Evolutionary conservation across 306 rosid genomes (phyloP).

Genomic region (Luffa acutangula): DNA sequence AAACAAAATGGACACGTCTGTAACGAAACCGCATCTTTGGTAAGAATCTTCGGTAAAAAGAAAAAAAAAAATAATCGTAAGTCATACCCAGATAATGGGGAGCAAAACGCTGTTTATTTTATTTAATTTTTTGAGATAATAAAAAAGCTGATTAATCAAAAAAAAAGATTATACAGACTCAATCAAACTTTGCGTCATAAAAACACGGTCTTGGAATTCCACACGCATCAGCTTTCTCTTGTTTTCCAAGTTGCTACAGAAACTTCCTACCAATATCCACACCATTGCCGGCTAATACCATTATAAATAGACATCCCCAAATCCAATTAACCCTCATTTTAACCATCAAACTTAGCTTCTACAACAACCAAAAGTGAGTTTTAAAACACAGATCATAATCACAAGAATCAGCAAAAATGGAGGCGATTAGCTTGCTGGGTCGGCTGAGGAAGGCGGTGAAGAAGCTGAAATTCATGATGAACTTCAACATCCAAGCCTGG

Average conservation of each 20-base stretch:
- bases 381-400: too few relatives aligned
- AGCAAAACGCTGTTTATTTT: not conserved
- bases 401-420: constrained; percentile 8
- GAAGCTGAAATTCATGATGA: constrained; percentile 40
- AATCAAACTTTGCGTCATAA: not conserved
- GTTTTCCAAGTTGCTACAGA: not conserved
- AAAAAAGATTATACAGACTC: not conserved
- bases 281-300: not conserved
- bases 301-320: not conserved
- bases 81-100: not conserved
- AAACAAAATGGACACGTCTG: not conserved
- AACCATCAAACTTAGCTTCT: not conserved
- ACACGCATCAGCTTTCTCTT: not conserved
- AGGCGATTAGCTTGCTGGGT: constrained; percentile 15
- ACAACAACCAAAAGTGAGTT: not conserved
- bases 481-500: constrained; percentile 38
- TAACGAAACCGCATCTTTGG: not conserved
- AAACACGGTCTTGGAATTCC: constrained; percentile 4
- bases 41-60: too few relatives aligned
- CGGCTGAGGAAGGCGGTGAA: constrained; percentile 48
- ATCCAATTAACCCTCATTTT: not conserved
- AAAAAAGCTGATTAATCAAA: not conserved
- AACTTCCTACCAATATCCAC: not conserved
- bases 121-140: too few relatives aligned
- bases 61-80: too few relatives aligned